Evolutionary conservation across 805 yeast genomes (phyloP), one percentile per base, ranked within the genome.

Genomic region (Hanseniaspora nectarophila): DNA sequence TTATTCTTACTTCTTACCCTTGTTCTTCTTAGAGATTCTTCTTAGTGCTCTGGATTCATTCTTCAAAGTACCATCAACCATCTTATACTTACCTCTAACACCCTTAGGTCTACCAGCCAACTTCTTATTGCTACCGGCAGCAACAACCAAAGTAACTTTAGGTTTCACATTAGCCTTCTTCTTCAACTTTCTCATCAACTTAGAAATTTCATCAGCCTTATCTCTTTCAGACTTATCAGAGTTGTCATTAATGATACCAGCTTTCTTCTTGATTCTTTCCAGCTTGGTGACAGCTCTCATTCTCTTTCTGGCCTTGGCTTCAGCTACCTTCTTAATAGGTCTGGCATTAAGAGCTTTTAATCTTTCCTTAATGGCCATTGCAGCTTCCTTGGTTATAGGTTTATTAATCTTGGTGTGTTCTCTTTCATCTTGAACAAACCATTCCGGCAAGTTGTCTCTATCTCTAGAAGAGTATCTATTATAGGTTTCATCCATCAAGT

Each of bases 61-160:
- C 85, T 92, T 92, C 83, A 87, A 73, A 20, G 82, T 85, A 74
- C 97, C 97, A 70, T 92, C 99, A 60, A 92, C 97, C 98, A 92
- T 92, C 82, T 86, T 92, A 73, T 92, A 92, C 67, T 86, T 88
- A 70, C 99, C 99, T 68, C 81, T 87, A 59, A 92, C 80, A 67
- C 98, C 99, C 70, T 79, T 83, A 39, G 99, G 99, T 72, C 99
- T 83, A 53, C 98, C 98, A 59, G 85, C 73, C 49, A 89, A 70
- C 54, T 95, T 95, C 66, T 73, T 84, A 68, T 92, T 89, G 34
- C 72, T 66, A 62, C 97, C 97, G 46, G 73, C 70, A 9, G 99
- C 97, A 59, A 80, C 88, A 56, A 92, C 95, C 55, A 87, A 76
- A 1, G 95, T 85, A 37, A 87, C 86, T 74, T 83, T 81, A 24